These are phyloP conservation scores for Scheffersomyces parashehatae DNA, from an alignment of 1,139 yeast genomes.

Conservation along the genomic window DNA sequence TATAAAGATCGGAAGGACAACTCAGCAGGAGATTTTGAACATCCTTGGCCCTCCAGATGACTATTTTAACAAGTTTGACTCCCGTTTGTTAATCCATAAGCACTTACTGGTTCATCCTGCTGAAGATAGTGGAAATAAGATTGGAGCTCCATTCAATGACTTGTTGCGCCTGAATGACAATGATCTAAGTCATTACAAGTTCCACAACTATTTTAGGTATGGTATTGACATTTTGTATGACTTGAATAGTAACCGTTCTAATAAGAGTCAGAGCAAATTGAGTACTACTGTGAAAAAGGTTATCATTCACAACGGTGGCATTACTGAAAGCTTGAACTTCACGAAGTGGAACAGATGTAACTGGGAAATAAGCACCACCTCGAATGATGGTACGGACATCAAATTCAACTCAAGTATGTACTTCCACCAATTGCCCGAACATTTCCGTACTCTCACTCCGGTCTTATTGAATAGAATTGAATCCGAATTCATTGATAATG, in stretches of 20 bases:
- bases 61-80: conserved; percentile 48
- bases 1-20: conserved; percentile 38
- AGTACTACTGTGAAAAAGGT: conserved; percentile 40
- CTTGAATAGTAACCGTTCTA: conserved; percentile 22
- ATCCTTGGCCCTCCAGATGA: conserved; percentile 61
- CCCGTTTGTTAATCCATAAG: conserved; percentile 43
- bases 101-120: conserved; percentile 10
- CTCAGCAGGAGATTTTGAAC: conserved; percentile 50
- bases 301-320: conserved; percentile 52
- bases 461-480: conserved; percentile 52
- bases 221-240: conserved; percentile 59
- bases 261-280: conserved; percentile 12
- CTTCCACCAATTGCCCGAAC: conserved; percentile 32
- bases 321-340: conserved; percentile 49
- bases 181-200: conserved; percentile 33
- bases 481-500: conserved; percentile 45
- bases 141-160: neutral
- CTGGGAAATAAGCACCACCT: conserved; percentile 27
- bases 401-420: conserved; percentile 30
- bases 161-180: conserved; percentile 2
- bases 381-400: conserved; percentile 9
- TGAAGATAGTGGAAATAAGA: neutral
- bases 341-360: conserved; percentile 51
- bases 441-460: conserved; percentile 29
- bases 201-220: conserved; percentile 55